phyloP scores from a whole-genome alignment of 2,329 filamentous ascomycete species.

The Paecilomyces formosus region DNA sequence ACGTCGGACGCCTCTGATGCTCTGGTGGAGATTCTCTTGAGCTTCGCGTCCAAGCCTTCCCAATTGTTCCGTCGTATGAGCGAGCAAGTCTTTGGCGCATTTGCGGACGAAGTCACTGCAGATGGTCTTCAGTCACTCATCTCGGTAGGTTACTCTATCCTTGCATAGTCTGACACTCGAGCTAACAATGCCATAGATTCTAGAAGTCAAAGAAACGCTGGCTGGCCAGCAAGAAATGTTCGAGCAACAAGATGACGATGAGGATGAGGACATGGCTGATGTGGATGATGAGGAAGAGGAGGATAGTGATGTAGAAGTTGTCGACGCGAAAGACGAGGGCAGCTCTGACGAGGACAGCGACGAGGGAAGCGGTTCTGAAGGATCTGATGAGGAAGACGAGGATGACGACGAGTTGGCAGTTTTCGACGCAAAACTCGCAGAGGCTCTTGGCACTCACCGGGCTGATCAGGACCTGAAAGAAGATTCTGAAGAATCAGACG shows the following conservation, averaged over 20 bases:
- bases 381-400: constrained; percentile 38
- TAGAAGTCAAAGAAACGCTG: constrained; percentile 71
- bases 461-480: constrained; percentile 49
- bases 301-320: constrained; percentile 31
- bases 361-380: constrained; percentile 22
- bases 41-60: constrained; percentile 79
- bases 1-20: constrained; percentile 53
- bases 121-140: constrained; percentile 62
- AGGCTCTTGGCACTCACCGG: constrained; percentile 65
- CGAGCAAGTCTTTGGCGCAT: constrained; percentile 79
- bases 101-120: constrained; percentile 65
- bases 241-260: constrained; percentile 57
- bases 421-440: constrained; percentile 69
- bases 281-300: constrained; percentile 34
- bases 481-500: constrained; percentile 52
- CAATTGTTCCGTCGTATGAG: constrained; percentile 78
- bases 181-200: constrained; percentile 49
- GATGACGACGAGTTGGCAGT: constrained; percentile 48
- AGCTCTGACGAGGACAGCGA: constrained; percentile 10
- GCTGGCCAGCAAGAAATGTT: constrained; percentile 84
- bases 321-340: constrained; percentile 29
- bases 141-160: constrained; percentile 24
- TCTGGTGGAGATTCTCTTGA: constrained; percentile 81
- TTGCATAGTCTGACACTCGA: neutral
- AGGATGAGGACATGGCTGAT: constrained; percentile 49